These are phyloP conservation scores for Bipolaris cookei DNA, from an alignment of 2,329 filamentous ascomycete species.

Conservation along the genomic window DNA sequence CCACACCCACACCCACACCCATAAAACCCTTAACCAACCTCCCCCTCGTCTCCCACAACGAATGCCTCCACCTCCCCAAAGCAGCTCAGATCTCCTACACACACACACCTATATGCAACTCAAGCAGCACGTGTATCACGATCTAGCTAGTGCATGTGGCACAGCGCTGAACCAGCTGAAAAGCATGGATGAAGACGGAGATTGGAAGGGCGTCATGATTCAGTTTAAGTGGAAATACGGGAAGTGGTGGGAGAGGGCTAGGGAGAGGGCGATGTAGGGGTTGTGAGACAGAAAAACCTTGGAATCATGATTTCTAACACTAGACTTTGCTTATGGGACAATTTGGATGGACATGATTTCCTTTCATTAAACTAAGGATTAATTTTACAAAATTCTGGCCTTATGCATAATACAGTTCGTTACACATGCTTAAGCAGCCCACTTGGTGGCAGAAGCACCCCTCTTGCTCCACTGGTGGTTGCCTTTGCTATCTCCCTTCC, in stretches of 20 bases:
- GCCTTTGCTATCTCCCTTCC: constrained; percentile 48
- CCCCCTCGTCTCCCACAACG: neutral
- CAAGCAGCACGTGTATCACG: neutral
- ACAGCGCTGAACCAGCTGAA: neutral
- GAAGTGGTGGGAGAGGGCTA: neutral
- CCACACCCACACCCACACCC: neutral
- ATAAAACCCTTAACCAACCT: neutral
- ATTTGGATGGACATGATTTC: no score
- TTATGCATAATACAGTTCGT: neutral
- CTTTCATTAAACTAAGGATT: neutral
- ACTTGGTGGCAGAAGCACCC: constrained; percentile 23
- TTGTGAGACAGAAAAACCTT: no score
- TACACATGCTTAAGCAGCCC: constrained; percentile 7
- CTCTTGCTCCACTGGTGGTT: constrained; percentile 57
- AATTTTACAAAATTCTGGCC: no score
- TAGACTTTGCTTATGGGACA: no score
- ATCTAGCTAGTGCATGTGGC: neutral
- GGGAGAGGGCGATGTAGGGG: no score
- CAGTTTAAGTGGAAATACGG: neutral
- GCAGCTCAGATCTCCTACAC: neutral
- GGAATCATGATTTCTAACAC: no score
- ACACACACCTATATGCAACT: neutral
- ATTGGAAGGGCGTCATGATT: neutral
- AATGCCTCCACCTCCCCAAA: neutral
- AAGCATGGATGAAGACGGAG: neutral